Base-by-base conservation (phyloP, 2,329 filamentous ascomycete species). In the Albophoma yamanashiensis region DNA sequence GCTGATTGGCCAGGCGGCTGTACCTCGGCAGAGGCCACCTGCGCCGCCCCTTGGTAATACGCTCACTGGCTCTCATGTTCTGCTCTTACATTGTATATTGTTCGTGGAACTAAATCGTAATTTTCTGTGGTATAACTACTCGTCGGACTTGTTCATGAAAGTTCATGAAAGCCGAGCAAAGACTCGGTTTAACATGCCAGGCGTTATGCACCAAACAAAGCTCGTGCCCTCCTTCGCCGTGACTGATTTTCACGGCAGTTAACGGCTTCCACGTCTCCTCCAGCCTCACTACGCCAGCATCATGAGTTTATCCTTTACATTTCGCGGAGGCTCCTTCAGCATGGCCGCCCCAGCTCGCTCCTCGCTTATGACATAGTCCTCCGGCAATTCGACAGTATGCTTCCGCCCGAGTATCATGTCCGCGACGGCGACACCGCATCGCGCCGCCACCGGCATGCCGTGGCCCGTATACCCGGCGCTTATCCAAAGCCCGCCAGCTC, bases 381-480 rank as follows among this genome's bases (percentile, higher is more conserved):
- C 60, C 4, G 81, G 81, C 40, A 83, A 59, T 34, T 76, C 73
- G 53, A 79, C 73, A 0, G 68, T 71, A 15, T 67, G 64, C n/a
- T 67, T 67, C 27, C 70, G 70, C 1, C 75, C 76, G 60, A 79
- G 66, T 58, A 89, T 82, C 77, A 88, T 81, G 55, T 81, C 74
- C 12, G 83, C 87, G 15, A 84, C 82, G 1, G 84, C 84, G 61
- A 85, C 82, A 2, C 82, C 89, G 65, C 82, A 85, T 47, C 90
- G 74, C 63, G 86, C 85, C 20, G 87, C 84, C 65, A 87, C 85
- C 25, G 89, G 88, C 88, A 92, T 91, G 0, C 89, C 89, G 70
- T 92, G 89, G 0, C 86, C 87, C 6, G 86, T 88, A 67, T 88
- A 91, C 3, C 86, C 88, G 3, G 80, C 87, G 62, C 80, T 81